Evolutionary conservation across 1,139 yeast genomes (phyloP), one percentile per base, ranked within the genome.

Genomic region (Wickerhamomyces sp.): DNA sequence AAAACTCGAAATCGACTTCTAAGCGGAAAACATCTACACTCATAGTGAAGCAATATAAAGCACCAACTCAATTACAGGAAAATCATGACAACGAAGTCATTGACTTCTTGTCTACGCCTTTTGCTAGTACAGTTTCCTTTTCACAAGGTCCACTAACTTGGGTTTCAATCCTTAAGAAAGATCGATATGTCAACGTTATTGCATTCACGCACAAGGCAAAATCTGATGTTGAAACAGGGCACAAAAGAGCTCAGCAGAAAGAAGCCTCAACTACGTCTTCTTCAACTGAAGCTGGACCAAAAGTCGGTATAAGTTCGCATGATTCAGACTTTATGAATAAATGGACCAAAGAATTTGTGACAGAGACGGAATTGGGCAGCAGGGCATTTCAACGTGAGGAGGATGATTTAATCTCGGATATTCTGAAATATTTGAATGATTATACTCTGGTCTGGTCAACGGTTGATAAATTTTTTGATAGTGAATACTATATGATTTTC

Each of bases 381-480:
- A 36, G 13, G 27, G 26, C 26, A 23, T 27, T 35, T 13, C 9
- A 23, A 14, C n/a, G 18, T 11, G 27, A 27, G 27, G 32, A 34
- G 27, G 27, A 10, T 2, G 15, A 34, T 18, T 13, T 34, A 34
- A 13, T 34, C 7, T 8, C 10, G 7, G 36, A 34, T 13, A 15
- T 34, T 9, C 27, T 13, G 13, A 34, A 34, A 34, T 34, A 34
- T 18, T 26, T 50, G 4, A 37, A 13, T 3, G 55, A 58, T 40
- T 29, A 35, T 4, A 57, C 49, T 33, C 41, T 56, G 10, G 44
- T 54, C 2, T 58, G 62, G 62, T 4, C 52, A 6, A 43, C 55
- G 7, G 42, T 58, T 15, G 59, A 55, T 26, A 45, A 41, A 36
- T 58, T 52, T 39, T 58, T 58, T 36, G 46, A 48, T 11, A 51